phyloP scores from a whole-genome alignment of 2,329 filamentous ascomycete species.

The Colletotrichum brevisporum region DNA sequence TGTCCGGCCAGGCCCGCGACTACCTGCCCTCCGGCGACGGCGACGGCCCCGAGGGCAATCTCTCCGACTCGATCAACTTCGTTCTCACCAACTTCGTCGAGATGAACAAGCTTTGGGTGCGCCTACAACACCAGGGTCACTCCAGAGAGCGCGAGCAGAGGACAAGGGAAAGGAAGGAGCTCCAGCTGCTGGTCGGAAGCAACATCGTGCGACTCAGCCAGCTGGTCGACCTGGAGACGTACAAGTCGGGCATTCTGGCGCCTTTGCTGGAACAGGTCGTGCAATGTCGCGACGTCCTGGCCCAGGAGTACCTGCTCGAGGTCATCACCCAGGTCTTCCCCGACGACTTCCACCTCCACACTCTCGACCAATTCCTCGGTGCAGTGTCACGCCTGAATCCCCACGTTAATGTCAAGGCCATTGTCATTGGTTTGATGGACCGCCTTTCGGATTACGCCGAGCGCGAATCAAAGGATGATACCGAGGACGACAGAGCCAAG shows the following conservation, averaged over 20 bases:
- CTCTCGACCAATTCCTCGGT: conserved; percentile 92
- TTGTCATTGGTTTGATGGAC: conserved; percentile 98
- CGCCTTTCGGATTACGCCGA: conserved; percentile 95
- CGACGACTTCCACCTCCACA: conserved; percentile 98
- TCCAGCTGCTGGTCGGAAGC: conserved; percentile 95
- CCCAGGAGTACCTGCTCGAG: conserved; percentile 97
- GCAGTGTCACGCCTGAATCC: conserved; percentile 94
- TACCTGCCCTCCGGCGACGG: conserved; percentile 84
- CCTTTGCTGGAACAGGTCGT: conserved; percentile 97
- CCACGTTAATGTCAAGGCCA: conserved; percentile 97
- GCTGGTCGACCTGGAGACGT: conserved; percentile 93
- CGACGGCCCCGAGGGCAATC: conserved; percentile 93
- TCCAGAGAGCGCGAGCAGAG: conserved; percentile 94
- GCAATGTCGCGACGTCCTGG: conserved; percentile 95
- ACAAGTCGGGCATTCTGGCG: conserved; percentile 90
- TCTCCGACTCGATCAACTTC: conserved; percentile 98
- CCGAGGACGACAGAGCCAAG: conserved; percentile 79
- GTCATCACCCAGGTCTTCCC: conserved; percentile 99
- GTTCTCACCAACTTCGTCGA: conserved; percentile 99
- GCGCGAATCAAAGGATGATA: conserved; percentile 82
- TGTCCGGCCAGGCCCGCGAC: conserved; percentile 94
- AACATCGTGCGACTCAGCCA: conserved; percentile 97
- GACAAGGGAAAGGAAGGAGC: conserved; percentile 93
- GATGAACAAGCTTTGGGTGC: conserved; percentile 99
- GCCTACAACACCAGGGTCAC: conserved; percentile 96